Base-by-base conservation (phyloP, 2,329 filamentous ascomycete genomes). In the Talaromyces piceae region DNA sequence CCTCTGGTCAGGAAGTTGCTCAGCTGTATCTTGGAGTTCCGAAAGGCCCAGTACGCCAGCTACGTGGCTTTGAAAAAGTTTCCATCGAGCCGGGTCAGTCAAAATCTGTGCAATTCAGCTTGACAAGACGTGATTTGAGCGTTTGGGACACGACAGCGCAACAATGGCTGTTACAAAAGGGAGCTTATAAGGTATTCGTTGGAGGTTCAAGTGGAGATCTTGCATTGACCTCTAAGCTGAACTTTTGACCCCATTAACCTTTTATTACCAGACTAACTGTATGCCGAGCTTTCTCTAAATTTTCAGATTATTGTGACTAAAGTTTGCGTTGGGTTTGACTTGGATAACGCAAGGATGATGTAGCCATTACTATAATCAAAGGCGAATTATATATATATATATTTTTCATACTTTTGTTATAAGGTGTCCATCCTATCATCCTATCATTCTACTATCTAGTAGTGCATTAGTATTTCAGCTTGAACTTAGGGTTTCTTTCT, bases 81-180 rank as follows among this genome's bases (percentile, higher is more conserved):
- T 62, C 63, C 13, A 25, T 63, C 3, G 33, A 39, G 2, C 77
- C 86, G 0, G 87, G 87, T 11, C 65, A 78, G 64, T 82, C 76
- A 28, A 76, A 72, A 5, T 78, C 75, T 1, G 90, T 91, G 68
- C 73, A 66, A 1, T 82, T 79, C 1, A 74, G 82, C 12, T 69
- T 95, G 47, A 87, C 83, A 1, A 77, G 88, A 39, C 80, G 87
- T 49, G 89, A 95, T 63, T 57, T 95, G 50, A 88, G 83, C 65
- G 90, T 86, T 69, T 95, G 89, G 89, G 86, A 93, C 61, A 72
- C 78, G 0, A 76, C 62, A 1, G 64, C 70, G 8, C 88, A 94
- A 74, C 83, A 94, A 71, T 95, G 89, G 88, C 77, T 88, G 45
- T 70, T 81, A 46, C 70, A 68, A 16, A 64, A 67, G 49, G 73